Base-by-base conservation (phyloP, 768 basidiomycete genomes). In the Lentinula guzmanii region DNA sequence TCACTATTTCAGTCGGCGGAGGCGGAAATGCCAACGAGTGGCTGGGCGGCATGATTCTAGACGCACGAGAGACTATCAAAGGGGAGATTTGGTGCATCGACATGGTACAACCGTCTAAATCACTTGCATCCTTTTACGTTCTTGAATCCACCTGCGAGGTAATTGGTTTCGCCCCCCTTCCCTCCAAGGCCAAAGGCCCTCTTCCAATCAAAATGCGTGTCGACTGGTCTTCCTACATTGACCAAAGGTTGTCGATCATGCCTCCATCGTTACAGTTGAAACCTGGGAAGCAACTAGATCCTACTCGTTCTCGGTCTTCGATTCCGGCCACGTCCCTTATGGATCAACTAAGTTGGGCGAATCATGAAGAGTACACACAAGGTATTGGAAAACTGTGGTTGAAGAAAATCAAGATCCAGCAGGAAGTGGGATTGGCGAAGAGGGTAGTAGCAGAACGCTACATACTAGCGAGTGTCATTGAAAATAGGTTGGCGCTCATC, bases 131-230 rank as follows among this genome's bases (percentile, higher is more conserved):
- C 9, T 79, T 82, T 64, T 84, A 85, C 66, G 84, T 90, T 31
- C 71, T 93, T 1, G 88, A 89, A 62, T 69, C 80, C 21, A 92
- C 90, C 0, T 90, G 90, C 67, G 90, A 92, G 66, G 85, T 87
- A 35, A 79, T 90, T 58, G 89, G 88, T 0, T 74, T 70, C 35
- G 66, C 71, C 18, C 48, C 64, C 4, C 52, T 53, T 31, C 52
- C 52, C 33, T 1, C 21, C 43, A 45, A 46, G 39, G 61, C 45
- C 34, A 46, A 52, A 15, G 31, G 21, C 11, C 39, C 8, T 5
- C 8, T n/a, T 66, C 37, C 50, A 11, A 28, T 63, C 8, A 61
- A 64, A 57, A 67, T 82, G 37, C 83, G 90, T 7, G 74, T 74
- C 0, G 90, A 92, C 69, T 92, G 90, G 90, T 79, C 82, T 1